phyloP scores from a whole-genome alignment of 2,329 filamentous ascomycete genomes.

The Stachybotrys elegans region DNA sequence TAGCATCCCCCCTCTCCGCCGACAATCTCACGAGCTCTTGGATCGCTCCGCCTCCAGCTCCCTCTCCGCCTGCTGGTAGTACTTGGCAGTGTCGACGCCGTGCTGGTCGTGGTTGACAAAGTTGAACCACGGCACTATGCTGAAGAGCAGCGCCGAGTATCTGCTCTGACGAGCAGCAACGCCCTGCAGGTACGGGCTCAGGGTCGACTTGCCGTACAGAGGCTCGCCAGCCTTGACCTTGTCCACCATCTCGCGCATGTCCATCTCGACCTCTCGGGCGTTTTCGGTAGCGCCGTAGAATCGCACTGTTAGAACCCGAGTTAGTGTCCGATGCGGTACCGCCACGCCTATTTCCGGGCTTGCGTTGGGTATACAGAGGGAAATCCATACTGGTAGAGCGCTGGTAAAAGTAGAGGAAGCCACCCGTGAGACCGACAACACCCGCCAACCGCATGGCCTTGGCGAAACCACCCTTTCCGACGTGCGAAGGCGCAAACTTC shows the following conservation, averaged over 20 bases:
- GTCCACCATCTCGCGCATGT: slow-evolving; percentile 97
- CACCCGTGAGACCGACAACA: slow-evolving; percentile 68
- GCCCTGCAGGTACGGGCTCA: slow-evolving; percentile 89
- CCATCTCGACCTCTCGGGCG: slow-evolving; percentile 83
- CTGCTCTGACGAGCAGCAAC: slow-evolving; percentile 88
- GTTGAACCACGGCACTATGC: slow-evolving; percentile 94
- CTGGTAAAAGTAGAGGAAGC: slow-evolving; percentile 81
- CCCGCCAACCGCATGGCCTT: slow-evolving; percentile 76
- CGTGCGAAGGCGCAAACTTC: slow-evolving; percentile 76
- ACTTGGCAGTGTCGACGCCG: slow-evolving; percentile 96
- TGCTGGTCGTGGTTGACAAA: slow-evolving; percentile 96
- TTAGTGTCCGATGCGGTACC: not conserved
- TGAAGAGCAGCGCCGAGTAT: slow-evolving; percentile 79
- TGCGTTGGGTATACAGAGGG: not conserved
- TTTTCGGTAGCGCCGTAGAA: slow-evolving; percentile 97
- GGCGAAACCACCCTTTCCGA: slow-evolving; percentile 76
- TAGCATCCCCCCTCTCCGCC: slow-evolving; percentile 5
- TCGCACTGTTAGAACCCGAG: slow-evolving; percentile 55
- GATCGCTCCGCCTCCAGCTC: slow-evolving; percentile 75
- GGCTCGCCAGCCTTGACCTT: slow-evolving; percentile 91
- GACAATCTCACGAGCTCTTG: slow-evolving; percentile 5
- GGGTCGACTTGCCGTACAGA: slow-evolving; percentile 73
- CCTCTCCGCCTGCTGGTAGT: slow-evolving; percentile 91
- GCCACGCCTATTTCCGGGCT: not conserved
- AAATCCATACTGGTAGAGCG: slow-evolving; percentile 67